A percentile compares a stretch with the other conserved stretches of the same genome.
Evolutionary conservation across 169 alveolate genomes (phyloP).

Genomic region (Cyclospora cayetanensis): DNA sequence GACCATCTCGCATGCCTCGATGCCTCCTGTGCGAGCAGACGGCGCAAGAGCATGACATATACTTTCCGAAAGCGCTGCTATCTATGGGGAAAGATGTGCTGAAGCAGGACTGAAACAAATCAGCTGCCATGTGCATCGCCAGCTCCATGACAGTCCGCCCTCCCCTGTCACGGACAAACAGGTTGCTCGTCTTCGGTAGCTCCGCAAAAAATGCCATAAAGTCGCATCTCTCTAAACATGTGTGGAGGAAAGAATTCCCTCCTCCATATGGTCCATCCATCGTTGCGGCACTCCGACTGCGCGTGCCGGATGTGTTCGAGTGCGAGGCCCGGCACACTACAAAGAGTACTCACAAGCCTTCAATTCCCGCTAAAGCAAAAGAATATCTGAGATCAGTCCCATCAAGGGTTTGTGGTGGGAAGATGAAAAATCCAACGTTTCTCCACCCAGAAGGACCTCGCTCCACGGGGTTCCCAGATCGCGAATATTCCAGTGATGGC

Average conservation of each 20-base stretch:
- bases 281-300: too few relatives aligned
- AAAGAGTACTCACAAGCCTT: too few relatives aligned
- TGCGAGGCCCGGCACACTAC: too few relatives aligned
- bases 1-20: slow-evolving; percentile 4
- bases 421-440: too few relatives aligned
- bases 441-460: too few relatives aligned
- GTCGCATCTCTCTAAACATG: not conserved
- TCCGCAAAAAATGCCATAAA: slow-evolving; percentile 42
- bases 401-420: too few relatives aligned
- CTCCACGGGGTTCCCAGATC: too few relatives aligned
- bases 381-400: too few relatives aligned
- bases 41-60: not conserved
- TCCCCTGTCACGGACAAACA: slow-evolving; percentile 29
- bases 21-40: slow-evolving; percentile 27
- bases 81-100: slow-evolving; percentile 55
- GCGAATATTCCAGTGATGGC: too few relatives aligned
- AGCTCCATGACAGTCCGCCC: slow-evolving; percentile 36
- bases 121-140: slow-evolving; percentile 60
- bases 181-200: not conserved
- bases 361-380: too few relatives aligned
- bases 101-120: slow-evolving; percentile 41
- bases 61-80: not conserved
- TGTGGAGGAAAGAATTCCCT: slow-evolving; percentile 44
- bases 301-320: too few relatives aligned
- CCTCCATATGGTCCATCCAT: slow-evolving; percentile 14